Evolutionary conservation across 2,329 filamentous ascomycete species (phyloP).

Genomic region (Zymoseptoria tritici): DNA sequence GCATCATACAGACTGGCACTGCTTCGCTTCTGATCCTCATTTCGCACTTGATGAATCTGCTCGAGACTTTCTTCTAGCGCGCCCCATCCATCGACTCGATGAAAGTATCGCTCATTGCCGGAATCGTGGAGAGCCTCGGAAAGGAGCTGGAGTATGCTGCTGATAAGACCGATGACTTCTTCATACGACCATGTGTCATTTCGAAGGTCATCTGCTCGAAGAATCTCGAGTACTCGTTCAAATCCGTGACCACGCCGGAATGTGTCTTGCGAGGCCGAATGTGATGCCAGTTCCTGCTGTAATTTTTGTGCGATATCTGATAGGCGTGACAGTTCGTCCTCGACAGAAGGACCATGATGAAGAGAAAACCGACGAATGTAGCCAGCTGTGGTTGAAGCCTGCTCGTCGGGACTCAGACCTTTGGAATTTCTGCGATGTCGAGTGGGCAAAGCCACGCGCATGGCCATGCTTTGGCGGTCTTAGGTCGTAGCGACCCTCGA

Average conservation of each 20-base stretch:
- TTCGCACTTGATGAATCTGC: not conserved
- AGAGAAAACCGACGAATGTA: slow-evolving; percentile 18
- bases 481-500: slow-evolving; percentile 4
- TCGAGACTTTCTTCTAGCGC: slow-evolving; percentile 64
- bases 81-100: slow-evolving; percentile 68
- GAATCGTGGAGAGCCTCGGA: slow-evolving; percentile 71
- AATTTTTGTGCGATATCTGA: slow-evolving; percentile 15
- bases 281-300: slow-evolving; percentile 12
- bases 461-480: slow-evolving; percentile 19
- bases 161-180: slow-evolving; percentile 5
- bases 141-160: slow-evolving; percentile 45
- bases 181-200: slow-evolving; percentile 5
- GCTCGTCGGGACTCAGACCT: slow-evolving; percentile 22
- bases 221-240: slow-evolving; percentile 18
- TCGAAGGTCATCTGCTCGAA: slow-evolving; percentile 11
- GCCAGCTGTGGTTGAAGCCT: slow-evolving; percentile 17
- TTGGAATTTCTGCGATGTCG: slow-evolving; percentile 23
- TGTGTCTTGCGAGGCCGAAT: slow-evolving; percentile 19
- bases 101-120: slow-evolving; percentile 84
- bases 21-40: not conserved
- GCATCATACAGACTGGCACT: slow-evolving; percentile 6
- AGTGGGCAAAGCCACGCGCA: slow-evolving; percentile 15
- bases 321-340: slow-evolving; percentile 11
- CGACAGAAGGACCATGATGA: slow-evolving; percentile 11
- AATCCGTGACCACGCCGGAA: slow-evolving; percentile 28